phyloP scores from a whole-genome alignment of 805 yeast species.

The Candida fluviatilis region DNA sequence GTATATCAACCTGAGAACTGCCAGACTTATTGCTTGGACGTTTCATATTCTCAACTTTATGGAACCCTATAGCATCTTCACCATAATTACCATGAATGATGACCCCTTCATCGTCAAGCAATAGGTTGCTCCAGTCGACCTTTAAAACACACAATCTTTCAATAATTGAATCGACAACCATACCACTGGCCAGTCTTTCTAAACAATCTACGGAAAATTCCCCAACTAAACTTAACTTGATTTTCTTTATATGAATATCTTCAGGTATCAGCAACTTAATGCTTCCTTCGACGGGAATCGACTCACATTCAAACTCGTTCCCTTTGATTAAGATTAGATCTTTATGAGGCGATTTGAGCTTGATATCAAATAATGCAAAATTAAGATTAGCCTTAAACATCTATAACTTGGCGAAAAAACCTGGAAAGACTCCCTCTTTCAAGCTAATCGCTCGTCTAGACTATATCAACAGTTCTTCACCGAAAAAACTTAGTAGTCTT shows the following conservation, averaged over 20 bases:
- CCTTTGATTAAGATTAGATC: conserved; percentile 43
- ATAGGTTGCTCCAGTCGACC: conserved; percentile 47
- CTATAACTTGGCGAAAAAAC: background rate
- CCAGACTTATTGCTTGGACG: conserved; percentile 4
- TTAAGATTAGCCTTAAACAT: conserved; percentile 11
- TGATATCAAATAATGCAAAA: conserved; percentile 34
- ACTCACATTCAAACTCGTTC: conserved; percentile 40
- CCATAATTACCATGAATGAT: conserved; percentile 41
- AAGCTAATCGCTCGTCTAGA: background rate
- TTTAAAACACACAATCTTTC: conserved; percentile 38
- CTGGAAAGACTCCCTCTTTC: background rate
- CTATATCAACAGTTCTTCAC: background rate
- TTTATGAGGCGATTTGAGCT: conserved; percentile 36
- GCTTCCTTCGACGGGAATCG: conserved; percentile 41
- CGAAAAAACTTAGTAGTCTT: background rate
- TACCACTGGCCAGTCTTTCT: conserved; percentile 26
- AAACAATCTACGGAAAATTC: conserved; percentile 40
- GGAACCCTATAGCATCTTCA: conserved; percentile 24
- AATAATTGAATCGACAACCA: conserved; percentile 27
- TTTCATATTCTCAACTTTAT: conserved; percentile 11
- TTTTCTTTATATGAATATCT: conserved; percentile 34
- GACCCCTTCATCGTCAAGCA: conserved; percentile 35
- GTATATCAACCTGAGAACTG: conserved; percentile 22
- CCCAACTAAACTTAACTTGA: conserved; percentile 40
- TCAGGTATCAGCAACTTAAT: conserved; percentile 44